phyloP scores from a whole-genome alignment of 495 filamentous ascomycete genomes.

The Opeltia flavorubescens region DNA sequence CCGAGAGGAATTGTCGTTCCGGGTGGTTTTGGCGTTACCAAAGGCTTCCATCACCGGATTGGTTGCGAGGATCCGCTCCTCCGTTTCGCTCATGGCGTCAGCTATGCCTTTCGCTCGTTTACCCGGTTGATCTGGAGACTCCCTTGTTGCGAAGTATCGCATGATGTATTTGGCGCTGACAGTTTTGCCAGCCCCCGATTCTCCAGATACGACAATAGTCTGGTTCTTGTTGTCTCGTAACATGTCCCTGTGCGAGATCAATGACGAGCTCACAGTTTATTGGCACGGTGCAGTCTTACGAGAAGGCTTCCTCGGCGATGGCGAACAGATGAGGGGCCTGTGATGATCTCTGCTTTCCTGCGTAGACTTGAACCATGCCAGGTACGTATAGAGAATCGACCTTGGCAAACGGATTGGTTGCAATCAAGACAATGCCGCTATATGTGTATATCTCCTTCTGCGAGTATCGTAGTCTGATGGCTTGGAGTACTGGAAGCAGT shows the following conservation, averaged over 20 bases:
- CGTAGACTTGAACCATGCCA: constrained; percentile 98
- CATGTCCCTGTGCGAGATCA: constrained; percentile 60
- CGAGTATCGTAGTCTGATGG: constrained; percentile 91
- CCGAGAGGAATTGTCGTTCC: constrained; percentile 97
- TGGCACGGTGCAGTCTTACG: constrained; percentile 40
- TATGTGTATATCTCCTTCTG: constrained; percentile 99
- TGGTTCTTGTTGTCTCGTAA: constrained; percentile 89
- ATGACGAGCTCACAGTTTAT: neutral
- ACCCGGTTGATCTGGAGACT: constrained; percentile 79
- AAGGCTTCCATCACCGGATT: constrained; percentile 99
- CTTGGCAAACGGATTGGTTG: constrained; percentile 93
- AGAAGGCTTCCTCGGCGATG: constrained; percentile 97
- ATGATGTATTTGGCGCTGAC: constrained; percentile 99
- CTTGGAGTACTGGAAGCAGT: constrained; percentile 67
- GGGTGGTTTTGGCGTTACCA: constrained; percentile 95
- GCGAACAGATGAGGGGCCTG: constrained; percentile 97
- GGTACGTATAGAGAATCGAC: constrained; percentile 98
- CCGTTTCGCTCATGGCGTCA: constrained; percentile 93
- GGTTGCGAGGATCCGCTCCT: constrained; percentile 94
- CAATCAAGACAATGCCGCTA: constrained; percentile 95
- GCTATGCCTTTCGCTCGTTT: constrained; percentile 62
- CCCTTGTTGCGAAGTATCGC: constrained; percentile 97
- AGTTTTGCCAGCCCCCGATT: constrained; percentile 97
- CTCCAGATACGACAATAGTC: constrained; percentile 95
- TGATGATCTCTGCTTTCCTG: constrained; percentile 88